Evolutionary conservation across 371 early-diverging fungal species (phyloP), one percentile per base, ranked within the genome.

Genomic region (Mucor saturninus): DNA sequence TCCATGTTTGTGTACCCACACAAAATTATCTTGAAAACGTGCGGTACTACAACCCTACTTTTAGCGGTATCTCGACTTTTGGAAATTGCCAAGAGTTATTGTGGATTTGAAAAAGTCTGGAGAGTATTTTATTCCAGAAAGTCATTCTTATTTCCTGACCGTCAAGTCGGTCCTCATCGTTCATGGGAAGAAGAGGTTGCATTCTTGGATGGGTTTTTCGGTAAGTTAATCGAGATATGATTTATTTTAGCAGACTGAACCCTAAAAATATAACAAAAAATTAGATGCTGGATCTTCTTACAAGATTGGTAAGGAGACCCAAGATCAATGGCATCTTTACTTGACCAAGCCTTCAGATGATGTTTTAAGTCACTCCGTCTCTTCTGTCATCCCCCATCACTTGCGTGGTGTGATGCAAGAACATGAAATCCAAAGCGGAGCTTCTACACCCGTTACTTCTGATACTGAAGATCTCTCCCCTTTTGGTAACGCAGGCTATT

Each of bases 1-100:
- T 96, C 97, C 56, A 89, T 98, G 90, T 98, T 98, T 81, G 95
- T 98, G 42, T 97, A 95, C 74, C 89, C 91, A 26, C 92, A 95
- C 85, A 93, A 94, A 64, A 68, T 98, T 45, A 93, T 98, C 56
- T 81, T 98, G 64, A 98, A 98, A 81, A 98, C 98, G 5, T 98
- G 98, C 79, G 98, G 98, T 31, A 96, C 97, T 4, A 97, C 98
- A 21, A 97, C 96, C 0, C 80, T 96, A 37, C 79, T 98, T 67
- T 80, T 90, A 62, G 92, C 96, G 29, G 69, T 98, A 45, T 90
- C 93, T 45, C 83, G 88, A 48, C 86, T 98, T 42, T 73, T 97
- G 45, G 88, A 91, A 57, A 89, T 95, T 69, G 97, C 95, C n/a
- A 74, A 80, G 42, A 76, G 82, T 49, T 83, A 80, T 63, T 88